Evolutionary conservation across 768 basidiomycete species (phyloP).

Genomic region (Sporobolomyces phaffii): DNA sequence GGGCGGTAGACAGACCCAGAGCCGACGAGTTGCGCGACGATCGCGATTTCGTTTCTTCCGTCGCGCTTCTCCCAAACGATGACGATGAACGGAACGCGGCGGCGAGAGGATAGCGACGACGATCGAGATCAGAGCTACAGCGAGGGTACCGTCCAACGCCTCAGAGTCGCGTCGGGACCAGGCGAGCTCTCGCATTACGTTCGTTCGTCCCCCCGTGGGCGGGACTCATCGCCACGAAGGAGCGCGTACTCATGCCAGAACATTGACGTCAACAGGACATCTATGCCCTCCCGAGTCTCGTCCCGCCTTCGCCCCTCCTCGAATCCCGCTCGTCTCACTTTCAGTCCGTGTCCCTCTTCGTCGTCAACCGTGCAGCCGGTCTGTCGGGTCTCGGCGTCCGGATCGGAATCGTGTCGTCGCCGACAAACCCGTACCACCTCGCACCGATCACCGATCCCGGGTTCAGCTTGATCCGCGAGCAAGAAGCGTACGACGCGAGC

Average conservation of each 20-base stretch:
- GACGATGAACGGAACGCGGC: constrained; percentile 18
- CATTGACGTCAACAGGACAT: constrained; percentile 14
- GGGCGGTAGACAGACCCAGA: too few species aligned
- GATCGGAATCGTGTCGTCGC: constrained; percentile 5
- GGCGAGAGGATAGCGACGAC: constrained; percentile 11
- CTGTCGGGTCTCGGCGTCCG: constrained; percentile 35
- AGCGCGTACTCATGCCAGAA: too few species aligned
- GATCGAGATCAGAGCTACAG: constrained; percentile 7
- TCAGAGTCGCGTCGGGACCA: background rate
- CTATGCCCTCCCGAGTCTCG: constrained; percentile 28
- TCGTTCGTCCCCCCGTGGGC: background rate
- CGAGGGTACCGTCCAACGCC: background rate
- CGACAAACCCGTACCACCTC: background rate
- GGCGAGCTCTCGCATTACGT: constrained; percentile 13
- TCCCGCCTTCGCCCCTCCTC: constrained; percentile 16
- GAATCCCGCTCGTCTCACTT: constrained; percentile 10
- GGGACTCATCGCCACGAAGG: background rate
- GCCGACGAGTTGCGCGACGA: too few species aligned
- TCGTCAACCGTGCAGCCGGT: constrained; percentile 35
- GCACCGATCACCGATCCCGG: constrained; percentile 22
- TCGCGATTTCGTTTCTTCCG: too few species aligned
- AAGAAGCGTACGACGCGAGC: constrained; percentile 16
- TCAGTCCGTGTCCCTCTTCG: constrained; percentile 25
- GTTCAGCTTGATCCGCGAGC: constrained; percentile 26
- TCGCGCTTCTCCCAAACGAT: background rate